Evolutionary conservation across 306 rosid genomes (phyloP).

Genomic region (Ochetophila trinervis): DNA sequence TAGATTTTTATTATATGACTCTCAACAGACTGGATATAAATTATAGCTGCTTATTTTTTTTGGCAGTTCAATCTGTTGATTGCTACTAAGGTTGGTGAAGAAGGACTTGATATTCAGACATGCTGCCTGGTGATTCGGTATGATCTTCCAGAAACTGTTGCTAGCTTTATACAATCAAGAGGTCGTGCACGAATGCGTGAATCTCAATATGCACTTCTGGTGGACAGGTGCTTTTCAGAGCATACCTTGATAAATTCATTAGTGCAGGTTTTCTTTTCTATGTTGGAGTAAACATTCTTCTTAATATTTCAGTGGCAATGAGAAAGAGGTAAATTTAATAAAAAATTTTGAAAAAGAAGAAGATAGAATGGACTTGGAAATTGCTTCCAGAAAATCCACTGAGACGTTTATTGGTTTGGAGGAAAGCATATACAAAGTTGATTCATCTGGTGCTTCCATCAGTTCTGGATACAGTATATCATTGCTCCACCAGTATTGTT

Average conservation of each 20-base stretch:
- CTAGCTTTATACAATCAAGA: constrained; percentile 98
- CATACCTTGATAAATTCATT: constrained; percentile 16
- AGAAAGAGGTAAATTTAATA: constrained; percentile 65
- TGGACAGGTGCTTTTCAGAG: constrained; percentile 66
- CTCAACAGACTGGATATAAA: constrained; percentile 22
- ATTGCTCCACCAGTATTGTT: constrained; percentile 73
- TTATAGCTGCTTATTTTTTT: constrained; percentile 27
- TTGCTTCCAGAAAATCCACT: constrained; percentile 49
- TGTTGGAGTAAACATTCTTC: constrained; percentile 13
- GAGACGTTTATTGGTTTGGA: constrained; percentile 50
- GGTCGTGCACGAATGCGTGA: constrained; percentile 95
- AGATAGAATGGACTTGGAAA: constrained; percentile 62
- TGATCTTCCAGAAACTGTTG: constrained; percentile 96
- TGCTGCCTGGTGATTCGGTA: constrained; percentile 91
- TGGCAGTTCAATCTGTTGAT: constrained; percentile 83
- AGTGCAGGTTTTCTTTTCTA: constrained; percentile 11
- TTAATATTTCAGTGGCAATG: constrained; percentile 53
- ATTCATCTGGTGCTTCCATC: constrained; percentile 78
- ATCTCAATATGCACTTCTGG: constrained; percentile 88
- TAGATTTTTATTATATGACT: constrained; percentile 3
- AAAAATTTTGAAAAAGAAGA: constrained; percentile 58
- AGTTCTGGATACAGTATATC: constrained; percentile 73
- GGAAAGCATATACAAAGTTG: constrained; percentile 62
- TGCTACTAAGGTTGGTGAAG: constrained; percentile 98
- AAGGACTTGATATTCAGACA: constrained; percentile 98